Evolutionary conservation across 2,329 filamentous ascomycete genomes (phyloP), one percentile per base, ranked within the genome.

Genomic region (Sarocladium strictum): DNA sequence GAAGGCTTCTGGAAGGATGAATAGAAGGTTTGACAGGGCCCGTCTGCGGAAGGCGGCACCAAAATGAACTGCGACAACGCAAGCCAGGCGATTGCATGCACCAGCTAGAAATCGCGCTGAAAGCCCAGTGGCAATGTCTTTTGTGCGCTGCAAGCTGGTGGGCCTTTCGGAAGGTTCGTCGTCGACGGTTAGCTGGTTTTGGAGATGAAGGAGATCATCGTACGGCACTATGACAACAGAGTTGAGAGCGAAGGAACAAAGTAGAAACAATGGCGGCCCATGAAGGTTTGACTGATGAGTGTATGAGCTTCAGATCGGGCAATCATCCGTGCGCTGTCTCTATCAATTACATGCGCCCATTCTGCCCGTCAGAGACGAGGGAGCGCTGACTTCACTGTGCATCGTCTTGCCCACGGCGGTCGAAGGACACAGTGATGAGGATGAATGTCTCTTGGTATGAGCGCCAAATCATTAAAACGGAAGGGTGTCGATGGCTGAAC

Each of bases 1-100:
- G 33, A 51, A 23, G 15, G n/a, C 47, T 51, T 51, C 47, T 51
- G n/a, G 47, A 51, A 51, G 27, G n/a, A 19, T 35, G 27, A 35
- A 51, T 51, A 35, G 47, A 51, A 51, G 47, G 4, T 3, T 49
- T 23, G 40, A 43, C 7, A 21, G 6, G n/a, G 43, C 26, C 17
- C 26, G 26, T 45, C 14, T 45, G 40, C 24, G n/a, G n/a, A n/a
- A n/a, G n/a, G n/a, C n/a, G n/a, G n/a, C n/a, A n/a, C n/a, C n/a
- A n/a, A n/a, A n/a, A n/a, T n/a, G n/a, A n/a, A n/a, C n/a, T n/a
- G n/a, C n/a, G 11, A 5, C 35, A 38, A 15, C 6, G 35, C 12
- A n/a, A 38, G 35, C 11, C 11, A 38, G 35, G 35, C n/a, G 35
- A 15, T 5, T 32, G 29, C n/a, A n/a, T n/a, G n/a, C n/a, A n/a